These are phyloP conservation scores for Leccinum variicolor DNA, from an alignment of 768 basidiomycete genomes.

Conservation along the genomic window DNA sequence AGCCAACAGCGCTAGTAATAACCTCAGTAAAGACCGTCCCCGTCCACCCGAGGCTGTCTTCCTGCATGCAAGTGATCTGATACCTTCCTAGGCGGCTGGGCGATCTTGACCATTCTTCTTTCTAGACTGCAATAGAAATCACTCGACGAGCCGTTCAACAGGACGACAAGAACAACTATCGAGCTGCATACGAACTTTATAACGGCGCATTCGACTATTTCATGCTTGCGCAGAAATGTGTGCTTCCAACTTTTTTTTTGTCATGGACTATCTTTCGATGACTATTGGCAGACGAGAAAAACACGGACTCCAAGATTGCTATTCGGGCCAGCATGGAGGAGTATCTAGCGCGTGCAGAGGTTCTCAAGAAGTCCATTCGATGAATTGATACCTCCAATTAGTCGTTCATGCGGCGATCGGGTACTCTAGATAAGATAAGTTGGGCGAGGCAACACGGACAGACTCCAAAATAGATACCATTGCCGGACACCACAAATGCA, in stretches of 20 bases:
- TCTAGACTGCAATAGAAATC: constrained; percentile 75
- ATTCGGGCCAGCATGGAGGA: constrained; percentile 85
- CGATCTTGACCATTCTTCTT: background rate
- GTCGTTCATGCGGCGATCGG: background rate
- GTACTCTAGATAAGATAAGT: background rate
- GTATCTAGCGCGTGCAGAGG: constrained; percentile 88
- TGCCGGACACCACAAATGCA: background rate
- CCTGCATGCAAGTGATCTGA: constrained; percentile 7
- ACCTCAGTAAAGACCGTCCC: constrained; percentile 1
- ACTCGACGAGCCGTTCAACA: constrained; percentile 87
- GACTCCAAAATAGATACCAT: background rate
- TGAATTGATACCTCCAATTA: background rate
- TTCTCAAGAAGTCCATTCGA: constrained; percentile 59
- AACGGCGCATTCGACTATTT: constrained; percentile 95
- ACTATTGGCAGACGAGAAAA: constrained; percentile 62
- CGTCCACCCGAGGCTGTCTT: constrained; percentile 17
- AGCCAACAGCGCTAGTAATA: background rate
- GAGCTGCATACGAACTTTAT: constrained; percentile 88
- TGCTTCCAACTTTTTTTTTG: background rate
- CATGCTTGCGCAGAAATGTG: constrained; percentile 92
- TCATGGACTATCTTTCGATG: background rate
- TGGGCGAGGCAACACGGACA: background rate
- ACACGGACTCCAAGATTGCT: constrained; percentile 79
- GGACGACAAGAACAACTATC: constrained; percentile 86
- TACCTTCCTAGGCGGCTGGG: no score